Evolutionary conservation across 2,329 filamentous ascomycete species (phyloP).

Genomic region (Neofusicoccum cordaticola): DNA sequence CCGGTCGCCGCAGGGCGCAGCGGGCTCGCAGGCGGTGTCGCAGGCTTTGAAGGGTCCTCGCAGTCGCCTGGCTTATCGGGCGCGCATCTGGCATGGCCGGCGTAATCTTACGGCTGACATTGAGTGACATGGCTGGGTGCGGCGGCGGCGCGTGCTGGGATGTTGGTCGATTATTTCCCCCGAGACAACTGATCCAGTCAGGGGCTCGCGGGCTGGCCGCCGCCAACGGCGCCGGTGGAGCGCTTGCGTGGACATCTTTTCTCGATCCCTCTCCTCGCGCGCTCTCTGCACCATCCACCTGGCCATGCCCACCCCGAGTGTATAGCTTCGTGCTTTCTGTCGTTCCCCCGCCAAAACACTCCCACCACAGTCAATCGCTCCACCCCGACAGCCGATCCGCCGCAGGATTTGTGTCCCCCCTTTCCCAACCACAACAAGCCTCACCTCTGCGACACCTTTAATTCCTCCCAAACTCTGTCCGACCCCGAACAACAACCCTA

Average conservation of each 20-base stretch:
- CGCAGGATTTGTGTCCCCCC: not conserved
- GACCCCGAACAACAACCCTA: not conserved
- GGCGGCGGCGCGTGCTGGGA: conserved; percentile 10
- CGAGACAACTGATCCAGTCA: conserved; percentile 14
- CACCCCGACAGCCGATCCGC: not conserved
- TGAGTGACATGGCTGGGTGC: conserved; percentile 1
- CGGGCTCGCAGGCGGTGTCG: not conserved
- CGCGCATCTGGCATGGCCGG: conserved; percentile 6
- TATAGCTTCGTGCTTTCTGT: conserved; percentile 15
- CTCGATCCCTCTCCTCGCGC: conserved; percentile 13
- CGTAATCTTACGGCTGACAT: conserved; percentile 14
- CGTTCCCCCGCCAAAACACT: conserved; percentile 8
- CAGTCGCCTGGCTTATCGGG: not conserved
- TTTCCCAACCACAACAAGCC: conserved; percentile 9
- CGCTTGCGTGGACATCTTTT: conserved; percentile 16
- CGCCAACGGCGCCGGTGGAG: conserved; percentile 14
- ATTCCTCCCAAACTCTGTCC: conserved; percentile 1
- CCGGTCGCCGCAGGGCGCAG: not conserved
- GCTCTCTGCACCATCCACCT: conserved; percentile 9
- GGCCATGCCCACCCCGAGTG: conserved; percentile 5
- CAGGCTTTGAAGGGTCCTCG: not conserved
- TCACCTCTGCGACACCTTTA: not conserved
- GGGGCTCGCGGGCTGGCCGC: conserved; percentile 13
- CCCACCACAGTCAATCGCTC: conserved; percentile 17
- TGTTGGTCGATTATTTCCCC: conserved; percentile 5